Conservation (phyloP, 2,329 filamentous ascomycete genomes). For the Exophiala calicioides region DNA sequence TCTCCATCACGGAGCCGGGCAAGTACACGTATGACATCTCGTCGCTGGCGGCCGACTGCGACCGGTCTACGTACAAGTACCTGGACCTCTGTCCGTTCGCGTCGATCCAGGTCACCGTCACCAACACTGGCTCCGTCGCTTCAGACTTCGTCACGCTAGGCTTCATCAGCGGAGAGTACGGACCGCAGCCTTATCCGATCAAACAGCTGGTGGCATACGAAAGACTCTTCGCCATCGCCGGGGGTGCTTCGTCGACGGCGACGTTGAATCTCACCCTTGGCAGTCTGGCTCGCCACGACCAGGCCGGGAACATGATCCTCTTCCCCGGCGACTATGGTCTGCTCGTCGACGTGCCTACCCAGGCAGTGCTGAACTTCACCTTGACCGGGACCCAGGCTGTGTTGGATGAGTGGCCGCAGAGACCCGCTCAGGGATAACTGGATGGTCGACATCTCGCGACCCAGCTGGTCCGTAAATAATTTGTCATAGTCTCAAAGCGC, state of each 20-base stretch:
- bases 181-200: constrained; percentile 44
- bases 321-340: constrained; percentile 47
- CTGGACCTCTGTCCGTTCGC: constrained; percentile 42
- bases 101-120: constrained; percentile 39
- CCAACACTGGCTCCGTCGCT: constrained; percentile 38
- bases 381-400: constrained; percentile 37
- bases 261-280: constrained; percentile 42
- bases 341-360: constrained; percentile 43
- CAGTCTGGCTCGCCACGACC: constrained; percentile 41
- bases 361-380: constrained; percentile 35
- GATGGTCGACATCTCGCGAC: too few species aligned
- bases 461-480: too few species aligned
- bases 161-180: constrained; percentile 41
- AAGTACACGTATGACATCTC: constrained; percentile 37
- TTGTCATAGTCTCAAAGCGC: too few species aligned
- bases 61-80: constrained; percentile 31
- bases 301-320: constrained; percentile 41
- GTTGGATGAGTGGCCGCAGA: constrained; percentile 39
- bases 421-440: constrained; percentile 12
- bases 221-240: constrained; percentile 34
- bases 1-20: constrained; percentile 21
- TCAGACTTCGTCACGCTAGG: constrained; percentile 47
- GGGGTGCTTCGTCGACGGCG: constrained; percentile 33
- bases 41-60: constrained; percentile 35
- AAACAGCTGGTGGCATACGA: constrained; percentile 47